Evolutionary conservation across 2,329 filamentous ascomycete genomes (phyloP).

Genomic region (Pochonia chlamydosporia): DNA sequence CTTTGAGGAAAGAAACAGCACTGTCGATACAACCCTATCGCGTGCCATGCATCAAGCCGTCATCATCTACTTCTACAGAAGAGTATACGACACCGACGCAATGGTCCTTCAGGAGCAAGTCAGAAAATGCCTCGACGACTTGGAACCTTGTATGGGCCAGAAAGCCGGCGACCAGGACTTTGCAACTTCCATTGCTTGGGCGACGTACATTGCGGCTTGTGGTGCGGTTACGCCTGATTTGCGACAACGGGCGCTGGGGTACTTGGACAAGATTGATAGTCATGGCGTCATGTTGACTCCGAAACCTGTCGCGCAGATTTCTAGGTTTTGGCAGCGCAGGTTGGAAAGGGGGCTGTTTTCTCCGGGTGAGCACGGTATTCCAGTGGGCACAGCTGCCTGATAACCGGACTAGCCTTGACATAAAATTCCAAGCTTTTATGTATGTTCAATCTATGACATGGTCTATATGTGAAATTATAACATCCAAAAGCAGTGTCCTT

Average conservation of each 20-base stretch:
- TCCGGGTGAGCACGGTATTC: not conserved
- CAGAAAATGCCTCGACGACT: slow-evolving; percentile 26
- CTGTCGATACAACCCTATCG: slow-evolving; percentile 1
- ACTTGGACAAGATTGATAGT: slow-evolving; percentile 19
- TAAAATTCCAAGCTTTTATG: not conserved
- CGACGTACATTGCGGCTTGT: slow-evolving; percentile 36
- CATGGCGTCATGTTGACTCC: slow-evolving; percentile 13
- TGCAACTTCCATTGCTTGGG: slow-evolving; percentile 33
- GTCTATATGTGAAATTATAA: too few species aligned
- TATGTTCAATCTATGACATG: too few species aligned
- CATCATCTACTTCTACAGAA: slow-evolving; percentile 39
- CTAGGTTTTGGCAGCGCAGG: not conserved
- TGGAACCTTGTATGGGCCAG: slow-evolving; percentile 27
- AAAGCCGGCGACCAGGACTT: slow-evolving; percentile 29
- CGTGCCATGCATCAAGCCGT: slow-evolving; percentile 36
- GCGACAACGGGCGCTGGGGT: slow-evolving; percentile 20
- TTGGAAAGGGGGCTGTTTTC: not conserved
- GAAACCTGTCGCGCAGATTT: too few species aligned
- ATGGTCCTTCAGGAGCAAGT: slow-evolving; percentile 34
- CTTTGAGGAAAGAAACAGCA: not conserved
- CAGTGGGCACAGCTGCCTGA: not conserved
- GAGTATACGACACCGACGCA: slow-evolving; percentile 30
- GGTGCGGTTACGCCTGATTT: slow-evolving; percentile 31
- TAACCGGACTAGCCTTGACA: not conserved
- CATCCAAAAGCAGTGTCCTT: too few species aligned